Evolutionary conservation across 140 eudicot species (phyloP).

Genomic region (Cichorium intybus): DNA sequence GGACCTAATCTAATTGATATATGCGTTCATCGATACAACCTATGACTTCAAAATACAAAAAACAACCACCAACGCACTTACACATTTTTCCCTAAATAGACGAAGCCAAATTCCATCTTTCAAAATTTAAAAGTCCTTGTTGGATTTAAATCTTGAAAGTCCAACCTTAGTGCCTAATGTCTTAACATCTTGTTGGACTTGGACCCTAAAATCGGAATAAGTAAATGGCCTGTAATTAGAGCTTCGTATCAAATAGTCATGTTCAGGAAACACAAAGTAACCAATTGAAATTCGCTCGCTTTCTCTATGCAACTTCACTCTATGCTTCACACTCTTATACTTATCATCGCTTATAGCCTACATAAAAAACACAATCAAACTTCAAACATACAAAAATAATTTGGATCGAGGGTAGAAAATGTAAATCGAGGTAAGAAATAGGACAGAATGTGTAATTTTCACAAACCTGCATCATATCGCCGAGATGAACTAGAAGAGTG

Average conservation of each 20-base stretch:
- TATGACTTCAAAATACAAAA: too few species aligned
- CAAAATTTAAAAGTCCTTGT: not conserved
- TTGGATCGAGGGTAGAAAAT: not conserved
- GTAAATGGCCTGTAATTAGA: constrained; percentile 68
- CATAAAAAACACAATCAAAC: not conserved
- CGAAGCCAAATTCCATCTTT: not conserved
- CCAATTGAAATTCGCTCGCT: constrained; percentile 67
- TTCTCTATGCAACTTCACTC: constrained; percentile 51
- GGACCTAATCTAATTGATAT: too few species aligned
- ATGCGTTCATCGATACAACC: too few species aligned
- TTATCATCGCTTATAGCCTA: constrained; percentile 77
- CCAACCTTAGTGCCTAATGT: constrained; percentile 72
- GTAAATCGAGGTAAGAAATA: not conserved
- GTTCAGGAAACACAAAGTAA: constrained; percentile 73
- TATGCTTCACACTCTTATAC: constrained; percentile 73
- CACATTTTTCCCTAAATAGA: not conserved
- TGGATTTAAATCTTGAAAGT: constrained; percentile 46
- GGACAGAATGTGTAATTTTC: not conserved
- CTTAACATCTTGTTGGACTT: constrained; percentile 63
- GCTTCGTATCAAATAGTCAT: constrained; percentile 50
- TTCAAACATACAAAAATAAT: not conserved
- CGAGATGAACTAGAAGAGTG: constrained; percentile 74
- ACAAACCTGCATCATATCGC: constrained; percentile 88
- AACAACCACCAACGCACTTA: not conserved
- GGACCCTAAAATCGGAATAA: constrained; percentile 63